phyloP scores from a whole-genome alignment of 805 yeast genomes.

The Candida broadrunensis region DNA sequence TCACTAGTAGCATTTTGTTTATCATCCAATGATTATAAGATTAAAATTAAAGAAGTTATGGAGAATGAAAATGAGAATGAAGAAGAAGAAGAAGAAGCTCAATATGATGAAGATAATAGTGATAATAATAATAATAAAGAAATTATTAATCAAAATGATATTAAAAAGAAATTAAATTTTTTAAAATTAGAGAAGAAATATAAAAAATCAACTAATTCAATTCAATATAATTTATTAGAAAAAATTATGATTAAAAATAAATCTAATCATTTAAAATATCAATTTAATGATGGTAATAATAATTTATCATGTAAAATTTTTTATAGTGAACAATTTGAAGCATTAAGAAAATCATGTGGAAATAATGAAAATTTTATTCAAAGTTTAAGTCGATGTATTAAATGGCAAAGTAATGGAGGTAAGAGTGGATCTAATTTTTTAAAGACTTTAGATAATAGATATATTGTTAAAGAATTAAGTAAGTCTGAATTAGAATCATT shows the following conservation, averaged over 20 bases:
- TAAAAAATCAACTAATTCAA: slow-evolving; percentile 23
- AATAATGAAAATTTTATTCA: slow-evolving; percentile 74
- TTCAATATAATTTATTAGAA: slow-evolving; percentile 48
- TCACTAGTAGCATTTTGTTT: slow-evolving; percentile 91
- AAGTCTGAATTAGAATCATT: slow-evolving; percentile 90
- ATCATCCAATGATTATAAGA: slow-evolving; percentile 77
- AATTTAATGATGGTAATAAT: slow-evolving; percentile 81
- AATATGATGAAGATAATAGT: slow-evolving; percentile 3
- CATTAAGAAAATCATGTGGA: slow-evolving; percentile 82
- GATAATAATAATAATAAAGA: slow-evolving; percentile 7
- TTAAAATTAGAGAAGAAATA: slow-evolving; percentile 41
- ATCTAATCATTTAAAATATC: slow-evolving; percentile 89
- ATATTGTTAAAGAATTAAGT: slow-evolving; percentile 84
- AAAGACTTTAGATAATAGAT: slow-evolving; percentile 87
- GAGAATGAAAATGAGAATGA: slow-evolving; percentile 5
- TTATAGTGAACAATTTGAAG: slow-evolving; percentile 95
- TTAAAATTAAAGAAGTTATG: slow-evolving; percentile 45
- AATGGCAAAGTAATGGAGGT: slow-evolving; percentile 97
- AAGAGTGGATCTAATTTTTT: slow-evolving; percentile 93
- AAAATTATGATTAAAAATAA: slow-evolving; percentile 72
- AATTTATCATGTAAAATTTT: slow-evolving; percentile 88
- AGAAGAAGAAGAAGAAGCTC: slow-evolving; percentile 16
- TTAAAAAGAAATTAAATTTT: slow-evolving; percentile 35
- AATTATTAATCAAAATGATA: slow-evolving; percentile 10
- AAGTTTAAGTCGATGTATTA: slow-evolving; percentile 87